Conservation (phyloP, 2,329 filamentous ascomycete species). For the Tolypocladium inflatum region DNA sequence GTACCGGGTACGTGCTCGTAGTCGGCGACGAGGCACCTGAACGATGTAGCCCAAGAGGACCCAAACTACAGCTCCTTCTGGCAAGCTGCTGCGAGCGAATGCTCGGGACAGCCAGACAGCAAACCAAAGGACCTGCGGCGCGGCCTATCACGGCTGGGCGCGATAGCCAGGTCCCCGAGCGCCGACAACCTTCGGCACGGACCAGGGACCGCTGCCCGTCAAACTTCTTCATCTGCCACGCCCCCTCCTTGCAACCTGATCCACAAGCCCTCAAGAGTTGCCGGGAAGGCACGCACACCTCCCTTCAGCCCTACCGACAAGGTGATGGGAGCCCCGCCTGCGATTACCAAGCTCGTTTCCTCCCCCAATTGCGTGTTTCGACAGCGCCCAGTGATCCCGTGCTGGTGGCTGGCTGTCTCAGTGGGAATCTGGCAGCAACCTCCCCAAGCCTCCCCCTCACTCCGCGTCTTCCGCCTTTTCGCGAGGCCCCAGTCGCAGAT, state of each 20-base stretch:
- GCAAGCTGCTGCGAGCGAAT: not conserved
- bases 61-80: not conserved
- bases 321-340: not conserved
- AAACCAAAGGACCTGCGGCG: not conserved
- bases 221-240: not conserved
- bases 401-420: not conserved
- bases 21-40: not conserved
- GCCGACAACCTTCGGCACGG: not conserved
- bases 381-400: not conserved
- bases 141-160: not conserved
- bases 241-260: not conserved
- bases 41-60: not conserved
- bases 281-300: conserved; percentile 2
- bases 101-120: not conserved
- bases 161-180: not conserved
- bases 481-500: not conserved
- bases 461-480: not conserved
- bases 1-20: not conserved
- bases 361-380: not conserved
- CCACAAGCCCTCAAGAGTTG: not conserved
- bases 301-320: conserved; percentile 9
- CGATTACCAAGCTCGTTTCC: not conserved
- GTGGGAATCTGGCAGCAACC: not conserved
- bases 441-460: not conserved
- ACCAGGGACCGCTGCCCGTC: not conserved